These are phyloP conservation scores for Pseudopyricularia javanii DNA, from an alignment of 2,329 filamentous ascomycete species.

Conservation along the genomic window DNA sequence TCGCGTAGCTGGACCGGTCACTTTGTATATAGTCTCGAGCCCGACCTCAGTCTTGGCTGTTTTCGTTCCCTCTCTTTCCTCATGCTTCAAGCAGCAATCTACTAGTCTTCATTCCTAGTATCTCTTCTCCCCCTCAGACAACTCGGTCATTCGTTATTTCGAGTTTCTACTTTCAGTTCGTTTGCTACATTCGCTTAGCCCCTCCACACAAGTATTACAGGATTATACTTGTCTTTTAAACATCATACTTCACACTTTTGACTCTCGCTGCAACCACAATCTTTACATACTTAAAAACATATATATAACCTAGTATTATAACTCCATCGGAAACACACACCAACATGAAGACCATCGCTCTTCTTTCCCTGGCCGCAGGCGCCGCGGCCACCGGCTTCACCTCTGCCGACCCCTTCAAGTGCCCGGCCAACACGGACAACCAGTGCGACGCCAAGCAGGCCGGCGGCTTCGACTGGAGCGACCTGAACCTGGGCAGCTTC, in stretches of 20 bases:
- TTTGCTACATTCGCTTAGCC: not conserved
- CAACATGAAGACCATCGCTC: constrained; percentile 37
- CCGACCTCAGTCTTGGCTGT: not conserved
- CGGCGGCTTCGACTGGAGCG: constrained; percentile 59
- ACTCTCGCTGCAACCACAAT: not conserved
- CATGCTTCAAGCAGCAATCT: not conserved
- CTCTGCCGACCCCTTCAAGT: constrained; percentile 41
- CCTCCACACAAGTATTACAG: not conserved
- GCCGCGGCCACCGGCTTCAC: constrained; percentile 29
- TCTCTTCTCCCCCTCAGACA: not conserved
- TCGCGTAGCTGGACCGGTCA: no score
- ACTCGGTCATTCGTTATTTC: not conserved
- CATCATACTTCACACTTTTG: not conserved
- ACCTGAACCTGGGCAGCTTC: constrained; percentile 50
- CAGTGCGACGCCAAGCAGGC: constrained; percentile 60
- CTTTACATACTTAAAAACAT: not conserved
- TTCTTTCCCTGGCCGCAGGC: constrained; percentile 38
- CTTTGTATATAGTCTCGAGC: not conserved
- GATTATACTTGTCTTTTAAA: not conserved
- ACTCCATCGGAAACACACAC: constrained; percentile 11
- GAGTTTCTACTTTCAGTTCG: not conserved
- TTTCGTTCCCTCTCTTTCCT: not conserved
- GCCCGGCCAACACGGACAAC: constrained; percentile 64
- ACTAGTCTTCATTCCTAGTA: not conserved
- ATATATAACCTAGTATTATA: not conserved